Evolutionary conservation across 805 yeast genomes (phyloP).

Genomic region (Kazachstania africana): DNA sequence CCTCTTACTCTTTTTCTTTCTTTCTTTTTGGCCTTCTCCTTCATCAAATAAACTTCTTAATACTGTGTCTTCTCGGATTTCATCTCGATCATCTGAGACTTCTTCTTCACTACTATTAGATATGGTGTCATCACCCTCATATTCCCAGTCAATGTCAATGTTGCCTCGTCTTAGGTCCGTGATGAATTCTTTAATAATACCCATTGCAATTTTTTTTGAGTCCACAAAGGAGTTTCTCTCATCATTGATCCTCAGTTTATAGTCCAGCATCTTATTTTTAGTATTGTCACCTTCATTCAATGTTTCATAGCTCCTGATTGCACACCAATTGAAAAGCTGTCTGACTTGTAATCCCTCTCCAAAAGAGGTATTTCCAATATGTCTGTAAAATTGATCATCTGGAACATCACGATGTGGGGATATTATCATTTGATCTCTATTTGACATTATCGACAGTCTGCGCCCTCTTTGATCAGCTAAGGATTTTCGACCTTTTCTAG

Average conservation of each 20-base stretch:
- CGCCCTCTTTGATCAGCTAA: slow-evolving; percentile 20
- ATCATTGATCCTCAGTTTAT: slow-evolving; percentile 1
- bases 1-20: not conserved
- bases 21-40: slow-evolving; percentile 3
- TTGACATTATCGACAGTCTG: slow-evolving; percentile 19
- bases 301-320: slow-evolving; percentile 16
- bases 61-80: slow-evolving; percentile 10
- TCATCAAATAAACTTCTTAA: slow-evolving; percentile 7
- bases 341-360: slow-evolving; percentile 20
- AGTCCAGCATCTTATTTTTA: not conserved
- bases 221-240: slow-evolving; percentile 6
- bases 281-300: slow-evolving; percentile 5
- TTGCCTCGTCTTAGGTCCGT: slow-evolving; percentile 19
- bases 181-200: slow-evolving; percentile 23
- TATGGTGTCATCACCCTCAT: slow-evolving; percentile 6
- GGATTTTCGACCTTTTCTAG: slow-evolving; percentile 11
- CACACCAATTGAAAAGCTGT: slow-evolving; percentile 25
- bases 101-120: slow-evolving; percentile 10
- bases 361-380: slow-evolving; percentile 20
- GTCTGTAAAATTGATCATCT: slow-evolving; percentile 22
- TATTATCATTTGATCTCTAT: slow-evolving; percentile 15
- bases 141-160: slow-evolving; percentile 22
- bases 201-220: slow-evolving; percentile 14
- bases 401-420: slow-evolving; percentile 26
- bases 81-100: slow-evolving; percentile 10